phyloP scores from a whole-genome alignment of 257 asterid species.

The Fraxinus americana region DNA sequence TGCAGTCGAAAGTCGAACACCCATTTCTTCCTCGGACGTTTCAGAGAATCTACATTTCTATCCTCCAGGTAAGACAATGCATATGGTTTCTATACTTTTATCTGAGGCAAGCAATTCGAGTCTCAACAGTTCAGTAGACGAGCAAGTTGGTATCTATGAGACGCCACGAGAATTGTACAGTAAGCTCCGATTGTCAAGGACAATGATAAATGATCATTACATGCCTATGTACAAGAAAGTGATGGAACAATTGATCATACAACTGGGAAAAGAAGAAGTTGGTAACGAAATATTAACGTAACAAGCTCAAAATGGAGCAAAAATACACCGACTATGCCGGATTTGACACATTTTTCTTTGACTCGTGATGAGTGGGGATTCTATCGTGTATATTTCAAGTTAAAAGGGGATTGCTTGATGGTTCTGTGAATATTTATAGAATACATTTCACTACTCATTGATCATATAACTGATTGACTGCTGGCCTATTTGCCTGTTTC shows the following conservation, averaged over 20 bases:
- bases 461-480: too few species aligned
- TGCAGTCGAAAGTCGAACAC: conserved; percentile 64
- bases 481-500: too few species aligned
- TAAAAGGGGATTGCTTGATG: background rate
- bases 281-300: conserved; percentile 30
- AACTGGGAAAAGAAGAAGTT: conserved; percentile 67
- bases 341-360: background rate
- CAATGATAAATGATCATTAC: conserved; percentile 89
- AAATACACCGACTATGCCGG: conserved; percentile 18
- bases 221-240: conserved; percentile 94
- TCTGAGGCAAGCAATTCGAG: conserved; percentile 38
- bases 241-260: conserved; percentile 82
- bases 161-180: conserved; percentile 76
- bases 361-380: background rate
- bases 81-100: conserved; percentile 57
- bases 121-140: conserved; percentile 32
- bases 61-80: conserved; percentile 88
- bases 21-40: conserved; percentile 64
- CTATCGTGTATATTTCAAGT: background rate
- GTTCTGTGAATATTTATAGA: background rate
- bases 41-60: conserved; percentile 67
- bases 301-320: conserved; percentile 13
- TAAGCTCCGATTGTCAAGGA: conserved; percentile 77
- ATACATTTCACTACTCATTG: background rate
- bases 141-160: conserved; percentile 69